Evolutionary conservation across 2,329 filamentous ascomycete species (phyloP), one percentile per base, ranked within the genome.

Genomic region (Arthroderma sp.): DNA sequence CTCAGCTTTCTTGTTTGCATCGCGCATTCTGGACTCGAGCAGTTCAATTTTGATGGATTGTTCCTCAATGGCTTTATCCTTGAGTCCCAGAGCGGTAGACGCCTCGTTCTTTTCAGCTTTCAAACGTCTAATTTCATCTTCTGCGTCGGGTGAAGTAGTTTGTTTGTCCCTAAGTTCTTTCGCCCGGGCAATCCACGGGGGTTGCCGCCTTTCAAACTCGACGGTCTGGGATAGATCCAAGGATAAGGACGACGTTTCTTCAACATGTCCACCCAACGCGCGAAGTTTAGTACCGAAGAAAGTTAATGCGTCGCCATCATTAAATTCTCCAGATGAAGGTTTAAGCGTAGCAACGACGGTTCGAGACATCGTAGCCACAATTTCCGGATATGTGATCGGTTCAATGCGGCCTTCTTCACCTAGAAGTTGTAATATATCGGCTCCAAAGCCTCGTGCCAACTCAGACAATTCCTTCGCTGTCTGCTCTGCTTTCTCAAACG

Each of bases 31-130:
- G 5, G 85, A 84, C 61, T 94, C 85, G 33, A 96, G 78, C 36
- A 91, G 85, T 63, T 95, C 89, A 53, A 95, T 94, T 62, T 91
- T 88, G 53, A 95, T 82, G n/a, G 81, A 77, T 27, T 85, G 66
- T 47, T 93, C 89, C 61, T 93, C 87, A 43, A 94, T 77, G 32
- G 81, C 80, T 59, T 88, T 84, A 52, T 94, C 85, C 50, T 81
- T 80, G 50, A 81, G 74, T 1, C 81, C 78, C 46, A 86, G 73
- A 3, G 76, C 72, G 44, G 81, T 79, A 3, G 84, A 81, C 15
- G 83, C 80, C 56, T 89, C 85, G 52, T 81, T 78, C 52, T 91
- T 76, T 52, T 89, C 82, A 43, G 88, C 84, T 55, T 81, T 85
- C 46, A 94, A 70, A 15, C 81, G 78, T 5, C 82, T 77, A 44